Base-by-base conservation (phyloP, 768 basidiomycete genomes). In the Gloeopeniophorella convolvens region DNA sequence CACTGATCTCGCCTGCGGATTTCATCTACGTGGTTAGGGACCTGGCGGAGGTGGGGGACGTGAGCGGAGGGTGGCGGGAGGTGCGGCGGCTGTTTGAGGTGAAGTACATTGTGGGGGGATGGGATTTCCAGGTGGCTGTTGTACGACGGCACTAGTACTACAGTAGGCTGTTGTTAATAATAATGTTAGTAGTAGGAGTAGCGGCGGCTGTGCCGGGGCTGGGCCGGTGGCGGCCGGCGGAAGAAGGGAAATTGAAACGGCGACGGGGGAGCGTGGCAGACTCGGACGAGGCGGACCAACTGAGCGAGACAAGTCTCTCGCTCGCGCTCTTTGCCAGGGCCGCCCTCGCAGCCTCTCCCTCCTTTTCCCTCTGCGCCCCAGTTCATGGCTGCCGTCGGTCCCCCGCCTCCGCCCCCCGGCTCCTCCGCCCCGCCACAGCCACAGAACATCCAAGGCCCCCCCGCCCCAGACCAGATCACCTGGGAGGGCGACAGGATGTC, bases 401-500 rank as follows among this genome's bases (percentile, higher is more conserved):
- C 53, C 21, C 35, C 49, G 26, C 50, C 43, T 37, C 55, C 43
- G 16, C 46, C 34, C 24, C 50, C 33, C 27, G 41, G 42, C 1
- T 51, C 58, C n/a, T 45, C 37, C 23, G n/a, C n/a, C 33, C 43
- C 20, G 51, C 32, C 44, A 21, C 58, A 30, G 31, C 23, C 26
- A 42, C 58, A 18, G 50, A 53, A 39, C 60, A 52, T 39, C 35
- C 54, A 5, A 35, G 16, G 41, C 45, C 39, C 60, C 24, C 34
- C 54, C 47, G 39, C 52, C 35, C 31, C 50, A 16, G 43, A 44
- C 51, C 52, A 61, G 54, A 20, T 80, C 18, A 79, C 82, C 51
- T 90, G 88, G 88, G 88, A 89, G 62, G 87, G 86, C 48, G 88
- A 90, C 71, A 83, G 74, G 69, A 89, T 89, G 88, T 89, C 53